phyloP scores from a whole-genome alignment of 495 filamentous ascomycete species.

The Aspergillus bridgeri region DNA sequence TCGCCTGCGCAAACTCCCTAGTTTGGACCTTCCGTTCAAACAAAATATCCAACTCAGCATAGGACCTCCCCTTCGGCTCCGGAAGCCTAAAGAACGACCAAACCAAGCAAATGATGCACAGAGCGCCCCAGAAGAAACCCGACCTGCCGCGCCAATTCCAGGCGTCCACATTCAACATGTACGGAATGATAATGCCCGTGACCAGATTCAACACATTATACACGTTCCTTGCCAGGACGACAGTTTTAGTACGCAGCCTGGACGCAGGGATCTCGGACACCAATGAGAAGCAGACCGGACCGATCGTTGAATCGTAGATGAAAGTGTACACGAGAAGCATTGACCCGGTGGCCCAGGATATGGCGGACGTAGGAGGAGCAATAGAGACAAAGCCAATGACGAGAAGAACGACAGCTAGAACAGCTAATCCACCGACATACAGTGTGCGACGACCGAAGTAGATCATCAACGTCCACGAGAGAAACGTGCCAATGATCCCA shows the following conservation, averaged over 20 bases:
- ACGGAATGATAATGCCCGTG: conserved; percentile 58
- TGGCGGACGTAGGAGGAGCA: conserved; percentile 56
- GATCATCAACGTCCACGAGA: conserved; percentile 62
- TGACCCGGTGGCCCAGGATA: conserved; percentile 35
- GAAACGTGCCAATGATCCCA: conserved; percentile 59
- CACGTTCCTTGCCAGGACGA: conserved; percentile 53
- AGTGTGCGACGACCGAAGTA: conserved; percentile 60
- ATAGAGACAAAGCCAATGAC: conserved; percentile 26
- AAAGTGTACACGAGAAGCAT: conserved; percentile 63
- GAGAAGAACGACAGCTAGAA: conserved; percentile 53
- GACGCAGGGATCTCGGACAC: conserved; percentile 61
- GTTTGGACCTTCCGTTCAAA: conserved; percentile 49
- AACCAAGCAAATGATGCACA: conserved; percentile 58
- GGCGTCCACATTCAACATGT: conserved; percentile 58
- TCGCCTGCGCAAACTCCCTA: conserved; percentile 44
- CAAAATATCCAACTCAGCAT: conserved; percentile 47
- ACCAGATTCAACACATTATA: conserved; percentile 61
- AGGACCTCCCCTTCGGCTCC: conserved; percentile 58
- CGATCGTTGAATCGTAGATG: conserved; percentile 60
- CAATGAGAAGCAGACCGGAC: conserved; percentile 64
- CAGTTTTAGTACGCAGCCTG: conserved; percentile 61
- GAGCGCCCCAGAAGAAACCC: conserved; percentile 63
- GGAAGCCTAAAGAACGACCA: conserved; percentile 63
- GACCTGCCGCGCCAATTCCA: conserved; percentile 63
- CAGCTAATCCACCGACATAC: conserved; percentile 55